Evolutionary conservation across 306 rosid species (phyloP).

Genomic region (Quercus suber): DNA sequence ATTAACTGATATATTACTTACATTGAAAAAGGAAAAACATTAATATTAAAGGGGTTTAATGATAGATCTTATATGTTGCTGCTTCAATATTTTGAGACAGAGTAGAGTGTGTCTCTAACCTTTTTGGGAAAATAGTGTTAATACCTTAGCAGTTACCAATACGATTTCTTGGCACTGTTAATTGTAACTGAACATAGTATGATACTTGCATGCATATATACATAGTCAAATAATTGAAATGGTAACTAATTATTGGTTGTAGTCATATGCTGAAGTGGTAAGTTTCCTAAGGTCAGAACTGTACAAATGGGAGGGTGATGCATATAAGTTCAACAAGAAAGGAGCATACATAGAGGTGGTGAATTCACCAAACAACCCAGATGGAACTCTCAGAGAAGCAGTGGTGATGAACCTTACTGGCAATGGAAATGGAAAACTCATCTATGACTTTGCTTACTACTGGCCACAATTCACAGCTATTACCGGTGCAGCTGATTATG

Average conservation of each 20-base stretch:
- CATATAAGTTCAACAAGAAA: conserved; percentile 37
- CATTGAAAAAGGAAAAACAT: too few species aligned
- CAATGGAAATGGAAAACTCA: conserved; percentile 30
- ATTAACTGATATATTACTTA: too few species aligned
- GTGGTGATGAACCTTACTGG: conserved; percentile 25
- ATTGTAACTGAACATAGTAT: too few species aligned
- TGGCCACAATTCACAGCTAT: conserved; percentile 90
- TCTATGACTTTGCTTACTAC: conserved; percentile 79
- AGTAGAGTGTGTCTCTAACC: too few species aligned
- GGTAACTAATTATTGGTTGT: not conserved
- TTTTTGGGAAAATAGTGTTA: too few species aligned
- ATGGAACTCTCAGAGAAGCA: conserved; percentile 44
- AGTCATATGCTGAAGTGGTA: conserved; percentile 57
- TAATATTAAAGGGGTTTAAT: too few species aligned
- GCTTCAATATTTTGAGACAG: too few species aligned
- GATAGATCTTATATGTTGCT: too few species aligned
- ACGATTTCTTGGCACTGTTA: too few species aligned
- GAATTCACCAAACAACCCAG: conserved; percentile 77
- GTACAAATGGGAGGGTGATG: conserved; percentile 81
- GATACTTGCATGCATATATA: too few species aligned
- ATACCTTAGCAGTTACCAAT: too few species aligned
- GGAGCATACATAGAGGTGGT: conserved; percentile 75
- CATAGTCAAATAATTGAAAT: not conserved
- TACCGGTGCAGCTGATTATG: conserved; percentile 42
- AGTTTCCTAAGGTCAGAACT: conserved; percentile 39